phyloP scores from a whole-genome alignment of 192 early-diverging fungal genomes.

The Neocallimastix lanati region DNA sequence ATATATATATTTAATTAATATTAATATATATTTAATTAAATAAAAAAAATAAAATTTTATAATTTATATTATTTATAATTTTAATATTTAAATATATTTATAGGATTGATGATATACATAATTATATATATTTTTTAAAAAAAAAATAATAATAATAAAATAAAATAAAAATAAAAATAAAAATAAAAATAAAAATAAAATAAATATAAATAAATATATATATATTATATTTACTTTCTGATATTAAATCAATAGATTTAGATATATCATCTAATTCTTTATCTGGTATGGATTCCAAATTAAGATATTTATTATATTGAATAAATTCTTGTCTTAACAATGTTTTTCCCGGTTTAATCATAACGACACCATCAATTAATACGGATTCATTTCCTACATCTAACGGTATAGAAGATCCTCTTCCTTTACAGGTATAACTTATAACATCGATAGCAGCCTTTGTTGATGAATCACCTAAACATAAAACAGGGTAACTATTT shows the following conservation, averaged over 20 bases:
- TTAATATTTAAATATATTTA: no score
- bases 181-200: no score
- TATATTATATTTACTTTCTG: background rate
- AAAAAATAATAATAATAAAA: no score
- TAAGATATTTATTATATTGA: background rate
- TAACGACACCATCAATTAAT: background rate
- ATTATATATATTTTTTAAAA: no score
- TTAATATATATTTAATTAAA: no score
- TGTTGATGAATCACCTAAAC: background rate
- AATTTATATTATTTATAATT: no score
- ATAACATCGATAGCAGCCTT: background rate
- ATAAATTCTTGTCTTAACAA: background rate
- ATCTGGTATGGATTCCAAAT: background rate
- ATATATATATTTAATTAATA: no score
- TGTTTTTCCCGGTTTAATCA: background rate
- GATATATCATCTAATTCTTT: background rate
- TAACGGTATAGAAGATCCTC: background rate
- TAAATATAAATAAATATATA: no score
- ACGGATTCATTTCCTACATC: background rate
- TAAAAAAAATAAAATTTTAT: no score
- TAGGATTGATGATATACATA: no score
- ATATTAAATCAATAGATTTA: background rate
- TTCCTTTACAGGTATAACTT: background rate
- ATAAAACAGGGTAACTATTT: background rate
- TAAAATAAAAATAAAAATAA: no score